Percentiles rank a stretch among this genome's conserved stretches.
Conservation (phyloP, 176 grass and related monocot genomes). For the Pontederia crassipes region DNA sequence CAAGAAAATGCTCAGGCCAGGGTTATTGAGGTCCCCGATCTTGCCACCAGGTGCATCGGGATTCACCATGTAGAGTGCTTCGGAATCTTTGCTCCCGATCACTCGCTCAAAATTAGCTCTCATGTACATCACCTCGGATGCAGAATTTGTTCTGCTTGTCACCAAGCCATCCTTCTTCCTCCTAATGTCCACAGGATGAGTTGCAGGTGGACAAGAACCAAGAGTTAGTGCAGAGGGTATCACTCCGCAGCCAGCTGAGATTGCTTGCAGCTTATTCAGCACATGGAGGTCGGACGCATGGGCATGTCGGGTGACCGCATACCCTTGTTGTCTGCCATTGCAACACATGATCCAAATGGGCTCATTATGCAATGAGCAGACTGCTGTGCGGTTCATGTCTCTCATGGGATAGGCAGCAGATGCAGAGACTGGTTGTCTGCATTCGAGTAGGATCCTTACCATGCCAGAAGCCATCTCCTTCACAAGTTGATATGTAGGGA, state of each 20-base stretch:
- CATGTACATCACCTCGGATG: slow-evolving; percentile 12
- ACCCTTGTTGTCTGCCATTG: slow-evolving; percentile 1
- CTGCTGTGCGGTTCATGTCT: background rate
- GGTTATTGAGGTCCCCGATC: background rate
- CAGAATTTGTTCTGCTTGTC: background rate
- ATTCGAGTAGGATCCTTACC: slow-evolving; percentile 4
- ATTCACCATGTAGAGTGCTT: slow-evolving; percentile 17
- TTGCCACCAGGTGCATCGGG: background rate
- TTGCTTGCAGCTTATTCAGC: slow-evolving; percentile 3
- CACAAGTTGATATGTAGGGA: background rate
- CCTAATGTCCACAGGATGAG: background rate
- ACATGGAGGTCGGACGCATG: slow-evolving; percentile 6
- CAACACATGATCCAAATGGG: slow-evolving; percentile 12
- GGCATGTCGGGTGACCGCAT: background rate
- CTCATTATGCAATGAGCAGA: background rate
- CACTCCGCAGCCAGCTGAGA: slow-evolving; percentile 6
- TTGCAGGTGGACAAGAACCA: background rate
- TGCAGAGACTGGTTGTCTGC: background rate
- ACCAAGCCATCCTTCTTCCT: background rate
- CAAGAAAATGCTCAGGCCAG: slow-evolving; percentile 14
- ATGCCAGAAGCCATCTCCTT: slow-evolving; percentile 8
- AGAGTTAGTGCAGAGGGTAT: background rate
- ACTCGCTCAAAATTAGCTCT: slow-evolving; percentile 9
- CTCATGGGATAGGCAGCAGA: background rate
- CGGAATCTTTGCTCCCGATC: slow-evolving; percentile 12